These are phyloP conservation scores for Wallacemonas collosoma DNA, from an alignment of 208 protist species.

Conservation along the genomic window DNA sequence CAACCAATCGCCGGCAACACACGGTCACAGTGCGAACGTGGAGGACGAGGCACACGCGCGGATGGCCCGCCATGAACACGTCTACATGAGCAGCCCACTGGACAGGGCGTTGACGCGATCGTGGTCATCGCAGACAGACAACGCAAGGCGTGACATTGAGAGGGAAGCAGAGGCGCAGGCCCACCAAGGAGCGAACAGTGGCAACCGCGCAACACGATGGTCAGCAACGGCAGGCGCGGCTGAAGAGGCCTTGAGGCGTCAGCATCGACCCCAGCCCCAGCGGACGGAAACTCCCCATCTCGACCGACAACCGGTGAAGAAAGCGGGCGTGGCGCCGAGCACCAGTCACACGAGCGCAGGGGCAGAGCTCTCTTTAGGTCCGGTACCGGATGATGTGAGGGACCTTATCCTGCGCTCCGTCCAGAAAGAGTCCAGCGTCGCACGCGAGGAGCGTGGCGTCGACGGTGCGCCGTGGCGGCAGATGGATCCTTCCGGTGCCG, in stretches of 20 bases:
- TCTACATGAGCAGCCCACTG: not conserved
- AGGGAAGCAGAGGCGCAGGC: too few relatives aligned
- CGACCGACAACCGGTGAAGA: too few relatives aligned
- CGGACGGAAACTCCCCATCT: not conserved
- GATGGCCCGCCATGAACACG: not conserved
- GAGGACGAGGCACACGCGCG: too few relatives aligned
- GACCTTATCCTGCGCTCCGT: conserved; percentile 11
- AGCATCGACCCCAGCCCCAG: too few relatives aligned
- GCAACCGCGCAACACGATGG: not conserved
- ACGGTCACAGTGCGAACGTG: too few relatives aligned
- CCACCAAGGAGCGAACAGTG: not conserved
- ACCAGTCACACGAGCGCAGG: too few relatives aligned
- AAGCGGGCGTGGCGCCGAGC: too few relatives aligned
- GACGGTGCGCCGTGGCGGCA: too few relatives aligned
- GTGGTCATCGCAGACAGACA: not conserved
- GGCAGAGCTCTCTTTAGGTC: conserved; percentile 5
- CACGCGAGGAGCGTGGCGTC: too few relatives aligned
- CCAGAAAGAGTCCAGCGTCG: not conserved
- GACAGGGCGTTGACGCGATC: conserved; percentile 3
- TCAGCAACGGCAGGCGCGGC: not conserved
- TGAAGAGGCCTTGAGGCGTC: not conserved
- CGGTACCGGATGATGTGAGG: conserved; percentile 7
- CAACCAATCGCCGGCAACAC: too few relatives aligned
- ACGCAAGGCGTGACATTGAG: too few relatives aligned
- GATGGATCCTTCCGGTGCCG: too few relatives aligned